Evolutionary conservation across 1,139 yeast genomes (phyloP).

Genomic region (Taiozyma sp.): DNA sequence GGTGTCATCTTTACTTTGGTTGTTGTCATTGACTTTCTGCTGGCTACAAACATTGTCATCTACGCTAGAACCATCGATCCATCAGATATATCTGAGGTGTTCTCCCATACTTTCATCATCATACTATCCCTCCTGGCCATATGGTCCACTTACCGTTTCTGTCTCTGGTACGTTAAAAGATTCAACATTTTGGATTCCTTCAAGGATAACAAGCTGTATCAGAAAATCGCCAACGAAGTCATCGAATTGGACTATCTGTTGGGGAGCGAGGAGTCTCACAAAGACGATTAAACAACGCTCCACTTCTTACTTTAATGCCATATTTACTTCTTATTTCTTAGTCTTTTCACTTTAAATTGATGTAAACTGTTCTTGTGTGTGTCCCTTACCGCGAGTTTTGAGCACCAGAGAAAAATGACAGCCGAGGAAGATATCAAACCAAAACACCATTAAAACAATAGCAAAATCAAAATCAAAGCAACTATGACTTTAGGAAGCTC

Average conservation of each 20-base stretch:
- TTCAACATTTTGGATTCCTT: slow-evolving; percentile 16
- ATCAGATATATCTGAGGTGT: slow-evolving; percentile 14
- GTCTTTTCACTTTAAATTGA: too few relatives aligned
- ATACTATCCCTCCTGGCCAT: slow-evolving; percentile 13
- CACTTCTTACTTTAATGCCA: neutral
- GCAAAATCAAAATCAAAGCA: neutral
- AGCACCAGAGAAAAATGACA: neutral
- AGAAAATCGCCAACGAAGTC: slow-evolving; percentile 18
- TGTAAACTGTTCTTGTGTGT: neutral
- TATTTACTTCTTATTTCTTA: neutral
- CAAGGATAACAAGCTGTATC: slow-evolving; percentile 17
- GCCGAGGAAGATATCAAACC: neutral
- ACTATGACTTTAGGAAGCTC: neutral
- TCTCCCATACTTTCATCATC: slow-evolving; percentile 15
- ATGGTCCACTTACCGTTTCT: slow-evolving; percentile 16
- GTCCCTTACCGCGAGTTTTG: neutral
- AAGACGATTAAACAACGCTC: neutral
- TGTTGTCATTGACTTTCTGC: slow-evolving; percentile 25
- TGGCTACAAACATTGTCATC: slow-evolving; percentile 29
- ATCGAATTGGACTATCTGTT: slow-evolving; percentile 20
- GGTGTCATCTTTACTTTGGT: slow-evolving; percentile 24
- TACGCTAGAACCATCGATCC: slow-evolving; percentile 28
- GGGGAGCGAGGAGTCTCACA: slow-evolving; percentile 1
- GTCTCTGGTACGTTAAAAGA: slow-evolving; percentile 18
- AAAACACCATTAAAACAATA: neutral